Base-by-base conservation (phyloP, 176 grass and related monocot species). In the Carex littledalei region DNA sequence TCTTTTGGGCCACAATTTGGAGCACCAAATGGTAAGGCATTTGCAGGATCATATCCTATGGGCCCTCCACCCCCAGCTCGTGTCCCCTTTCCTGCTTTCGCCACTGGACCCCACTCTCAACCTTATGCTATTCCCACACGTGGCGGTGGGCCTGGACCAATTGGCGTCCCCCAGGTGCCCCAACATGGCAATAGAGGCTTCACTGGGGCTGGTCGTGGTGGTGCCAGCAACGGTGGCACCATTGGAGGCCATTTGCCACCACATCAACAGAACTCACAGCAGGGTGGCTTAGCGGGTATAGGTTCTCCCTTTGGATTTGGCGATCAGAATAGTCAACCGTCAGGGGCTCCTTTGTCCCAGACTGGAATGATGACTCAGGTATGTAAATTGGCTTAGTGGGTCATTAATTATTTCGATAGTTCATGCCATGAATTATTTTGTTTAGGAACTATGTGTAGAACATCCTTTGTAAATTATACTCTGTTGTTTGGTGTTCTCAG, bases 301-400 rank as follows among this genome's bases (percentile, higher is more conserved):
- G 93, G 90, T 26, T 96, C 85, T 73, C 90, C 87, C 24, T 99
- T 94, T 86, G 80, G 91, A 29, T 80, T 98, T 81, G 95, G 92
- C 76, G 93, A 92, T 84, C 88, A 88, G 8, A 95, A 60, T 63
- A 96, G 93, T 82, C 97, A 99, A 67, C 93, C 97, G 56, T 94
- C 97, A 84, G 91, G 80, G 88, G 91, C 91, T 76, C 89, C 85
- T 67, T 81, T 94, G 75, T 96, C 97, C 31, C 91, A 99, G 85
- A 87, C 91, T 88, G 93, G 93, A 85, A 89, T 99, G 63, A 94
- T 99, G 93, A 94, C 97, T 86, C 97, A 99, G 97, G 97, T 99
- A 89, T 67, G 69, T 35, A 68, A 67, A 60, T 79, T 57, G 52
- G 26, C 17, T 10, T 57, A 16, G 16, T 9, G 11, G 43, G 35